Percentiles rank a stretch among this genome's conserved stretches.
phyloP scores from a whole-genome alignment of 1,284 basidiomycete species.

The Mycosarcoma maydis region DNA sequence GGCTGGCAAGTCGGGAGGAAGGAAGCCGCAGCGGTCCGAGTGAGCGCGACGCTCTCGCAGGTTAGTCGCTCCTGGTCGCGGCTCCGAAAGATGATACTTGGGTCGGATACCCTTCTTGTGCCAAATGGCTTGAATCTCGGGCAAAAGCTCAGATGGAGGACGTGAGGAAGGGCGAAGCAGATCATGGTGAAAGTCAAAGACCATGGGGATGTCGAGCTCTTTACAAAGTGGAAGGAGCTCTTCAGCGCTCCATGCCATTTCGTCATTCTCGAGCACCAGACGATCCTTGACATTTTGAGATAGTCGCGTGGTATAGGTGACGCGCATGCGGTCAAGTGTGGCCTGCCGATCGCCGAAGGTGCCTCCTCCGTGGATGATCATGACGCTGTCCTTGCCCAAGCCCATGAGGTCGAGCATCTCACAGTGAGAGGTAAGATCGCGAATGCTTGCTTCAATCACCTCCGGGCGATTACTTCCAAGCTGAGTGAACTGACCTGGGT shows the following conservation, averaged over 20 bases:
- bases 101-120: slow-evolving; percentile 76
- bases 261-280: slow-evolving; percentile 89
- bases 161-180: slow-evolving; percentile 64
- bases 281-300: slow-evolving; percentile 76
- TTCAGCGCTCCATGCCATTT: slow-evolving; percentile 87
- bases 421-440: slow-evolving; percentile 84
- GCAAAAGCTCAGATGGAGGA: slow-evolving; percentile 72
- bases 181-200: slow-evolving; percentile 65
- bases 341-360: slow-evolving; percentile 81
- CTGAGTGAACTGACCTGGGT: slow-evolving; percentile 85
- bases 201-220: slow-evolving; percentile 80
- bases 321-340: slow-evolving; percentile 78
- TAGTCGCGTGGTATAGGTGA: slow-evolving; percentile 74
- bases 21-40: slow-evolving; percentile 77
- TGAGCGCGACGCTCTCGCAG: slow-evolving; percentile 79
- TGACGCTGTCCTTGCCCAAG: slow-evolving; percentile 77
- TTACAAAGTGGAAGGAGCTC: slow-evolving; percentile 84
- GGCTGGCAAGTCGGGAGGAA: slow-evolving; percentile 72
- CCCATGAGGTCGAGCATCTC: slow-evolving; percentile 87
- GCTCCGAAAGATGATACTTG: slow-evolving; percentile 87
- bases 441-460: slow-evolving; percentile 79
- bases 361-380: slow-evolving; percentile 77
- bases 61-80: slow-evolving; percentile 26
- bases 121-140: slow-evolving; percentile 80
- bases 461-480: slow-evolving; percentile 78